Evolutionary conservation across 1,139 yeast species (phyloP), one percentile per base, ranked within the genome.

Genomic region (Saccharomycopsis crataegensis): DNA sequence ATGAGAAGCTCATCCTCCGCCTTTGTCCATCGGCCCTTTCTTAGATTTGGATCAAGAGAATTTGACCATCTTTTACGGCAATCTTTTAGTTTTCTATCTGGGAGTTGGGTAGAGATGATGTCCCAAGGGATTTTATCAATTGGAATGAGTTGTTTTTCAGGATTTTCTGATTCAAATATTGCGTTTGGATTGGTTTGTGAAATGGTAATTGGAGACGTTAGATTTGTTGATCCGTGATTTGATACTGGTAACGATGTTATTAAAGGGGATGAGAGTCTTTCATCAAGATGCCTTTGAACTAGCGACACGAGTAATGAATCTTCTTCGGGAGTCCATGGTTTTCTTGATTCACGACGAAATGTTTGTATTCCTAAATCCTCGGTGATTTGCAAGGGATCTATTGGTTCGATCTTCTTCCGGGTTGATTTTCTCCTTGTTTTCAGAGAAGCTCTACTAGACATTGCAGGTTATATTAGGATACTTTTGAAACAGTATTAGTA

Each of bases 1-100:
- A 84, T 65, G 48, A 91, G 71, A 46, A 73, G 70, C 37, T 76
- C 76, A 68, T 91, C 97, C 67, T 91, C 98, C 51, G 78, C 86
- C n/a, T 75, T 68, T 0, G 95, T 86, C 98, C 98, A 91, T 63
- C 82, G 80, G 0, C 98, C 98, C 60, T 87, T 85, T 56, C 82
- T 79, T 57, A 91, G 72, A 57, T 76, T 78, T 2, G 97, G 97
- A 65, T 89, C 94, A 49, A 91, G 68, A 0, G 96, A 86, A 60
- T 86, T 86, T 38, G 80, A 67, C 94, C 94, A 86, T 57, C 94
- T 67, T 64, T 84, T 85, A 44, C 84, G 74, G 61, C 88, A 82
- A 61, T 85, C 90, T 62, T 83, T 83, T 3, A 86, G 74, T 63
- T 81, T 83, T 56, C 91, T 66, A 8, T 65, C 62, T 1, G 74